Evolutionary conservation across 495 filamentous ascomycete species (phyloP).

Genomic region (Penicillium waksmanii): DNA sequence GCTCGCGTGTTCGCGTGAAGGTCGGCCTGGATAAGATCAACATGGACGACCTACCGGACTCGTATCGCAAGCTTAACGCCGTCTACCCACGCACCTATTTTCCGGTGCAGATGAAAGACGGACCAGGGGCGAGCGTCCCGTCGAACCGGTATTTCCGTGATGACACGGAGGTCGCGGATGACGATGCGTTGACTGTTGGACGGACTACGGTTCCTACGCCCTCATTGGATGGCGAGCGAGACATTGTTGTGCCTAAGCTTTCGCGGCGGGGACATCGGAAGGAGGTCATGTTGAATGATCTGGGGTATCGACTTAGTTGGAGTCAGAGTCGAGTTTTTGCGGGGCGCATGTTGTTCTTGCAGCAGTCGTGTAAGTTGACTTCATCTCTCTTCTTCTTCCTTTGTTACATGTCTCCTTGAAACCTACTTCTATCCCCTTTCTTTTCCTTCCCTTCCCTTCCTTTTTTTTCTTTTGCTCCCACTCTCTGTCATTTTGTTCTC

Average conservation of each 20-base stretch:
- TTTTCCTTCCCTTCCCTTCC: not conserved
- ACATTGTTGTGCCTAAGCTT: constrained; percentile 74
- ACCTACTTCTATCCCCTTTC: not conserved
- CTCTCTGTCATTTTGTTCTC: not conserved
- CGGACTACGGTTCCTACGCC: constrained; percentile 69
- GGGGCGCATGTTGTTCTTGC: constrained; percentile 82
- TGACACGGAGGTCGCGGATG: constrained; percentile 58
- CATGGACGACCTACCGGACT: constrained; percentile 92
- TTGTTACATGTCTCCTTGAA: not conserved
- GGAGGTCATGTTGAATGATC: constrained; percentile 85
- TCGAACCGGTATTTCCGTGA: constrained; percentile 69
- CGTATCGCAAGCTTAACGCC: constrained; percentile 82
- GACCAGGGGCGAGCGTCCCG: constrained; percentile 63
- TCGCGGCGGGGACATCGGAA: constrained; percentile 67
- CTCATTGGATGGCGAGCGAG: constrained; percentile 73
- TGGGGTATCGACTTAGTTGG: constrained; percentile 96
- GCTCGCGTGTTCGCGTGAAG: constrained; percentile 78
- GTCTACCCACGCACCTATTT: constrained; percentile 92
- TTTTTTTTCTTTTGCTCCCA: constrained; percentile 1
- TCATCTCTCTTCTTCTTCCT: not conserved
- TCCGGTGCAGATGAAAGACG: constrained; percentile 82
- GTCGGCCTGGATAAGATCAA: constrained; percentile 87
- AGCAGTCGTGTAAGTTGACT: constrained; percentile 81
- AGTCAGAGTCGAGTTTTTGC: constrained; percentile 87
- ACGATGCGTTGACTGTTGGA: constrained; percentile 53